Percentiles rank a stretch among this genome's conserved stretches.
These are phyloP conservation scores for Saxophila tyrrhenica DNA, from an alignment of 495 filamentous ascomycete genomes.

Conservation along the genomic window DNA sequence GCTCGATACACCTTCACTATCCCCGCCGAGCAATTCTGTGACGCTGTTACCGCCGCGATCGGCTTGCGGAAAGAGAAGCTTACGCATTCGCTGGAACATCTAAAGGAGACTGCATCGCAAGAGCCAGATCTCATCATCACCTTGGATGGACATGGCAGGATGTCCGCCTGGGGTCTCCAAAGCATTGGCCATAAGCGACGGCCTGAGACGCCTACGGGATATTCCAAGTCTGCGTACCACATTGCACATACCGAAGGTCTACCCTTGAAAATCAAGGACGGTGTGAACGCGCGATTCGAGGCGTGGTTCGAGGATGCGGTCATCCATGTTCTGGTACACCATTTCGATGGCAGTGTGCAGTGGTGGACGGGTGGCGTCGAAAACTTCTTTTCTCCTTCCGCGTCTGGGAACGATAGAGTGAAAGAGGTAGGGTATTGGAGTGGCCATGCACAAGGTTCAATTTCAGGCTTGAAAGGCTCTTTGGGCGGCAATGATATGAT, in stretches of 20 bases:
- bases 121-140: slow-evolving; percentile 81
- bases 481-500: background rate
- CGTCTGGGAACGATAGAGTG: slow-evolving; percentile 1
- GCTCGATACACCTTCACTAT: slow-evolving; percentile 64
- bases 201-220: slow-evolving; percentile 37
- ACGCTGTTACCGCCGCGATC: slow-evolving; percentile 26
- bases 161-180: slow-evolving; percentile 93
- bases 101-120: slow-evolving; percentile 75
- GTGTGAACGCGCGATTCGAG: slow-evolving; percentile 8
- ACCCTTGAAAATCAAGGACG: slow-evolving; percentile 48
- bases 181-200: slow-evolving; percentile 67
- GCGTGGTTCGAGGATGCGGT: slow-evolving; percentile 9
- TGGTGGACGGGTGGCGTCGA: slow-evolving; percentile 73
- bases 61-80: background rate
- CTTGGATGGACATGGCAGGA: slow-evolving; percentile 69
- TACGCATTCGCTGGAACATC: slow-evolving; percentile 54
- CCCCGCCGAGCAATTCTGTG: slow-evolving; percentile 68
- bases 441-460: slow-evolving; percentile 1
- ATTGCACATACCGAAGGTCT: slow-evolving; percentile 69
- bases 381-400: slow-evolving; percentile 49
- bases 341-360: slow-evolving; percentile 74
- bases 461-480: background rate
- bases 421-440: slow-evolving; percentile 2
- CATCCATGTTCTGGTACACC: slow-evolving; percentile 60
- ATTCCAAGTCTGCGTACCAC: slow-evolving; percentile 58